phyloP scores from a whole-genome alignment of 1,284 basidiomycete species.

The Acaromyces ingoldii region DNA sequence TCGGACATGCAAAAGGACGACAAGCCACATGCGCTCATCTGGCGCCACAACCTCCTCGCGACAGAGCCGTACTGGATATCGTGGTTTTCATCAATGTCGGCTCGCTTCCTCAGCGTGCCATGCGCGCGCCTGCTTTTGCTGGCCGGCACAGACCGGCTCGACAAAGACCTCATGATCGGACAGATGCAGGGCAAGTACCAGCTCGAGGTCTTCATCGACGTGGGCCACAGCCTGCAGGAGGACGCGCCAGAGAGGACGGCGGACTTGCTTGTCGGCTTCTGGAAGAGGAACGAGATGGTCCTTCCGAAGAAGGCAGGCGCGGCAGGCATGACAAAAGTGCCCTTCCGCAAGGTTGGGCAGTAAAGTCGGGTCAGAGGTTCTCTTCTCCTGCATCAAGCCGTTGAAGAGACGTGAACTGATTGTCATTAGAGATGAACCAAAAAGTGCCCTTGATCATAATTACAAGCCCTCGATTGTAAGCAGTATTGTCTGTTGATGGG shows the following conservation, averaged over 20 bases:
- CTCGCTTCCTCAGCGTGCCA: constrained; percentile 68
- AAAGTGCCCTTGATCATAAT: no score
- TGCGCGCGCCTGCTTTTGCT: constrained; percentile 81
- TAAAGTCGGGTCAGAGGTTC: no score
- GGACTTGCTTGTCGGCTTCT: constrained; percentile 77
- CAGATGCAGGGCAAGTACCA: constrained; percentile 98
- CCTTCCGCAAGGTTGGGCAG: no score
- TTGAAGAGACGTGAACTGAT: no score
- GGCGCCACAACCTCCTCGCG: constrained; percentile 76
- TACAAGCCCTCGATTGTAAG: no score
- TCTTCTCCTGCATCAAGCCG: no score
- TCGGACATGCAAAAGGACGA: background rate
- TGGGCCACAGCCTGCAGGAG: constrained; percentile 92
- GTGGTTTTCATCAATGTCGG: constrained; percentile 83
- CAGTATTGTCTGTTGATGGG: no score
- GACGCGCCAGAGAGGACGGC: constrained; percentile 78
- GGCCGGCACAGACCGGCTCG: constrained; percentile 86
- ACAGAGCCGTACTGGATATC: constrained; percentile 88
- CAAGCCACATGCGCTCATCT: constrained; percentile 54
- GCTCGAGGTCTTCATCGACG: constrained; percentile 74
- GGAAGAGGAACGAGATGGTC: constrained; percentile 73
- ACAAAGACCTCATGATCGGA: constrained; percentile 90
- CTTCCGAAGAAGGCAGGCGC: background rate
- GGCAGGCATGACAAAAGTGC: no score
- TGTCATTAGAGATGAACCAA: no score